Evolutionary conservation across 495 filamentous ascomycete species (phyloP).

Genomic region (Penicillium arizonense): DNA sequence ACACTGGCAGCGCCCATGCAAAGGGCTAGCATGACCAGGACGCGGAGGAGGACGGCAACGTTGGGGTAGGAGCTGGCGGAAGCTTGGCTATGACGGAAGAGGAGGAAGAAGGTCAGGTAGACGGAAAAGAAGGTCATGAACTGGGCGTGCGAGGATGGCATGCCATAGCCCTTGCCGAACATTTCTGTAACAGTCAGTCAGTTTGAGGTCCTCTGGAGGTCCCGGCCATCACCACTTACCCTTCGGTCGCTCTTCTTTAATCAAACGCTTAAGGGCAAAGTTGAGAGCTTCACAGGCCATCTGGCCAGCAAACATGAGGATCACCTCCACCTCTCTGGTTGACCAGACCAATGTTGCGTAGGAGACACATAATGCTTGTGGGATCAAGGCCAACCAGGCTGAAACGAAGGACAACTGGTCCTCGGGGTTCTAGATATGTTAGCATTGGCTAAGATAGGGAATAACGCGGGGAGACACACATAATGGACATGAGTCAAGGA

Average conservation of each 20-base stretch:
- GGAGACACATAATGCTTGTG: slow-evolving; percentile 83
- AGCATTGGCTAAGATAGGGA: background rate
- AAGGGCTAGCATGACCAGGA: slow-evolving; percentile 54
- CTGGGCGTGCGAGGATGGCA: slow-evolving; percentile 98
- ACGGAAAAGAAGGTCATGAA: slow-evolving; percentile 89
- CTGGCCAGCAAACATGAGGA: slow-evolving; percentile 89
- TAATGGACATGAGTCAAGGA: slow-evolving; percentile 97
- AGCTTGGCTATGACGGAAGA: slow-evolving; percentile 69
- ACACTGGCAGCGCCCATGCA: slow-evolving; percentile 64
- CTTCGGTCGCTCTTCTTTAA: slow-evolving; percentile 86
- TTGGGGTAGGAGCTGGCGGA: slow-evolving; percentile 39
- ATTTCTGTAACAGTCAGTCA: slow-evolving; percentile 51
- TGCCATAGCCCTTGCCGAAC: slow-evolving; percentile 92
- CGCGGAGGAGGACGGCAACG: slow-evolving; percentile 57
- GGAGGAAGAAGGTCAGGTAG: slow-evolving; percentile 76
- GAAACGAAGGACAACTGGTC: slow-evolving; percentile 83
- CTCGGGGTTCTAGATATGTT: slow-evolving; percentile 68
- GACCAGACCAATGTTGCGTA: slow-evolving; percentile 89
- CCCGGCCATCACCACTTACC: slow-evolving; percentile 42
- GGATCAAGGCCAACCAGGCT: slow-evolving; percentile 90
- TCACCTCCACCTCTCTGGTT: slow-evolving; percentile 84
- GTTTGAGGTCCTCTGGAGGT: no score
- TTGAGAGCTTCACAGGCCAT: slow-evolving; percentile 93
- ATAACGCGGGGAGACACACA: slow-evolving; percentile 47
- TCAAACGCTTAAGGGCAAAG: slow-evolving; percentile 81